Conservation (phyloP, 1,284 basidiomycete species). For the Anthracocystis walkeri region DNA sequence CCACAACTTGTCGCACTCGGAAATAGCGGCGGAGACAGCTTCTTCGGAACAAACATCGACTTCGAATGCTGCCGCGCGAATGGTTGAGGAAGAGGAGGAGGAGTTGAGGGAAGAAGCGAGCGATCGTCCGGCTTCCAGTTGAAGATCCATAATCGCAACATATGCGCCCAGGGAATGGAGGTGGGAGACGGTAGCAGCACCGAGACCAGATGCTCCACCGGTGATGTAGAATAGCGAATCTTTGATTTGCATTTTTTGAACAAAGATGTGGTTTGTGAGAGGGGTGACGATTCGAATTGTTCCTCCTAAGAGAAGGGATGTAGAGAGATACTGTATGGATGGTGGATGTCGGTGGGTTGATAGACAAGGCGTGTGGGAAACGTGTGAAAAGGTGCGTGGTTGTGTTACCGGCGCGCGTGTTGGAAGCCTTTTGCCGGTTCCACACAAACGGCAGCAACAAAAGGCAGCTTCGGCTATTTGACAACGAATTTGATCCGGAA, state of each 20-base stretch:
- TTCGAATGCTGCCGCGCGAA: slow-evolving; percentile 44
- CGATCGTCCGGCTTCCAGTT: slow-evolving; percentile 33
- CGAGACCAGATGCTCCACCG: slow-evolving; percentile 66
- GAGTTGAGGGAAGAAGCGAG: slow-evolving; percentile 45
- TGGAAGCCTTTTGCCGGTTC: no score
- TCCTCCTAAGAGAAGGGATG: no score
- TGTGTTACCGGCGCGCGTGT: no score
- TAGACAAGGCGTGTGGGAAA: no score
- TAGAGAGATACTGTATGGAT: no score
- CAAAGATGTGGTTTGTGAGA: no score
- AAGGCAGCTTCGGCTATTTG: no score
- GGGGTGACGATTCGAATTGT: no score
- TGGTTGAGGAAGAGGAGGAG: background rate
- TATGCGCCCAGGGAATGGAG: slow-evolving; percentile 59
- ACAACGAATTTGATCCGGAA: no score
- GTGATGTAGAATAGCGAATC: slow-evolving; percentile 61
- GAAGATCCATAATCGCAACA: slow-evolving; percentile 62
- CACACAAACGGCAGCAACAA: no score
- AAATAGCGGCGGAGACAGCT: slow-evolving; percentile 57
- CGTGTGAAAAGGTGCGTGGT: no score
- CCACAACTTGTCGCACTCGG: slow-evolving; percentile 52
- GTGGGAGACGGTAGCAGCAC: slow-evolving; percentile 55
- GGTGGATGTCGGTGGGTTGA: no score
- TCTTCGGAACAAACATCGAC: slow-evolving; percentile 67
- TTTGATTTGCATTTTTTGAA: slow-evolving; percentile 65